phyloP scores from a whole-genome alignment of 306 rosid genomes.

The Astragalus membranaceus region DNA sequence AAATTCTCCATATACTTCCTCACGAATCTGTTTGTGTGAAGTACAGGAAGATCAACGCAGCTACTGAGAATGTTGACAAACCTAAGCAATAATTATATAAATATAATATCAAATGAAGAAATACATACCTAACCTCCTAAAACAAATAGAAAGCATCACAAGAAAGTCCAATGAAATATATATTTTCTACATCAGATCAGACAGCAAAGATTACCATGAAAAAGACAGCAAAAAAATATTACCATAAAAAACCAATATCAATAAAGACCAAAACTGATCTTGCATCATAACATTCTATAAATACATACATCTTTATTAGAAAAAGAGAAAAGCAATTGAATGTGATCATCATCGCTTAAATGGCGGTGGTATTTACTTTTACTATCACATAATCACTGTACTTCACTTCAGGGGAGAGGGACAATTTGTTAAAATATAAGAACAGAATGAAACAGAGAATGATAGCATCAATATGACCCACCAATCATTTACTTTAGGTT shows the following conservation, averaged over 20 bases:
- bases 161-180: constrained; percentile 8
- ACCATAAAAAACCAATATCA: not conserved
- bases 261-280: constrained; percentile 2
- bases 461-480: not conserved
- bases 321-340: not conserved
- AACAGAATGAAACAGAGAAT: not conserved
- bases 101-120: not conserved
- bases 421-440: not conserved
- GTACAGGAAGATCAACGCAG: constrained; percentile 29
- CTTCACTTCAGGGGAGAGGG: not conserved
- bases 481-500: constrained; percentile 2
- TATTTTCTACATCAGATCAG: constrained; percentile 10
- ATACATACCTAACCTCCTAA: not conserved
- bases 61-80: constrained; percentile 2
- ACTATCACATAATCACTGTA: too few relatives aligned
- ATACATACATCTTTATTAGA: not conserved
- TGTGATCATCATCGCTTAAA: not conserved
- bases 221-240: constrained; percentile 8
- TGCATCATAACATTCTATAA: not conserved
- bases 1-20: constrained; percentile 28
- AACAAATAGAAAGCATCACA: not conserved
- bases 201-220: not conserved
- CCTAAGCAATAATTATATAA: not conserved
- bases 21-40: constrained; percentile 26
- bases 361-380: not conserved